Base-by-base conservation (phyloP, 179 eudicot species). In the Beta corolliflora region DNA sequence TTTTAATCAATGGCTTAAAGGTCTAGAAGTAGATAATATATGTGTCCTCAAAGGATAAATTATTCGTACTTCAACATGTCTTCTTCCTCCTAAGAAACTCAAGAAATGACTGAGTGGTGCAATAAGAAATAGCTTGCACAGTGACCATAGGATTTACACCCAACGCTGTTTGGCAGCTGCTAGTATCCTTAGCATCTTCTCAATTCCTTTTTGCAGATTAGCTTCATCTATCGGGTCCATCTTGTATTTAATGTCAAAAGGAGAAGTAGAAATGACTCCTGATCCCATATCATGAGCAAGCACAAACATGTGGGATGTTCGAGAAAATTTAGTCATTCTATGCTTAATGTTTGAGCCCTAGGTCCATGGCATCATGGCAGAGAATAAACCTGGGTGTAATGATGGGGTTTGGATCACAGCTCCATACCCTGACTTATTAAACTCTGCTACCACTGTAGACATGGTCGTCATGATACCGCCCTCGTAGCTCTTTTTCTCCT, bases 71-170 rank as follows among this genome's bases (percentile, higher is more conserved):
- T 31, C 23, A 52, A 12, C 60, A 23, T 52, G 59, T 73, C 55
- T 76, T 85, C 56, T 78, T 89, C 83, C 91, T 86, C 75, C 79
- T 84, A 12, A 92, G 88, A 79, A 64, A 82, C n/a, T 88, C 86
- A 59, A 89, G 87, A 65, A 88, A 86, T 3, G 92, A 85, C 25
- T 90, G 92, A 13, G 93, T 88, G 4, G 91, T 91, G 78, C 97
- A 92, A 77, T 91, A 92, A 16, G 97, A 87, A 73, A 88, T 89
- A 0, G 94, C 89, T 85, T 86, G 90, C 56, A 92, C 81, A 0
- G 97, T 92, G 7, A 92, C 93, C 97, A 92, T 92, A 7, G 97
- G 97, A 76, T 92, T 92, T 31, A 92, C 93, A 9, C 97, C 97
- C 53, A 92, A 81, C 4, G 97, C 94, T 0, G 92, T 92, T 3